Evolutionary conservation across 2,329 filamentous ascomycete genomes (phyloP).

Genomic region (Penicillium sp.): DNA sequence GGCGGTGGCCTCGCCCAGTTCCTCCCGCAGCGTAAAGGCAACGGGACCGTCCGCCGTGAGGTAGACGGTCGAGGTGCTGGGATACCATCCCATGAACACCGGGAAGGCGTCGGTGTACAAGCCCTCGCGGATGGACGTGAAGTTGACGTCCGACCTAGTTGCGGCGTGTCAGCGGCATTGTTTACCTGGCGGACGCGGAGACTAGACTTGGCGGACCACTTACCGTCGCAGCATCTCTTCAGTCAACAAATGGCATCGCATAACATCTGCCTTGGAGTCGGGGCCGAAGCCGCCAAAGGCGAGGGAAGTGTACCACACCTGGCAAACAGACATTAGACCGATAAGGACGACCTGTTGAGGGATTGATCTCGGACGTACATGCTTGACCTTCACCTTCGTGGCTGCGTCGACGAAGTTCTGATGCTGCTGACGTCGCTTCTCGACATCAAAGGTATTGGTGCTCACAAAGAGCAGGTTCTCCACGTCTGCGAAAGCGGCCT

Average conservation of each 20-base stretch:
- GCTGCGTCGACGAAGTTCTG: constrained; percentile 55
- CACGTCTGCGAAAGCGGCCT: constrained; percentile 50
- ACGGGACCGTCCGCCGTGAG: constrained; percentile 45
- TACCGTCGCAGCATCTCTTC: constrained; percentile 51
- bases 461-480: constrained; percentile 59
- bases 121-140: constrained; percentile 57
- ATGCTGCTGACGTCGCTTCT: constrained; percentile 50
- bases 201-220: constrained; percentile 1
- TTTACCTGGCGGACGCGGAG: too few species aligned
- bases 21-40: constrained; percentile 52
- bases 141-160: constrained; percentile 43
- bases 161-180: constrained; percentile 6
- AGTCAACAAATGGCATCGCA: constrained; percentile 59
- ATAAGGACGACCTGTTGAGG: constrained; percentile 56
- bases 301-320: constrained; percentile 58
- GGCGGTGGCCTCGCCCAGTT: constrained; percentile 56
- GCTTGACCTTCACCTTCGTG: constrained; percentile 49
- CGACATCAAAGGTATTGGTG: constrained; percentile 50
- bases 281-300: constrained; percentile 52
- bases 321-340: constrained; percentile 50
- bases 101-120: constrained; percentile 61
- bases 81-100: constrained; percentile 52
- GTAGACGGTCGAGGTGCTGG: constrained; percentile 30
- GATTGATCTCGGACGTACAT: constrained; percentile 39
- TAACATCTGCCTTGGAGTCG: constrained; percentile 50